Conservation (phyloP, 2,329 filamentous ascomycete genomes). For the Cercospora berteroae region DNA sequence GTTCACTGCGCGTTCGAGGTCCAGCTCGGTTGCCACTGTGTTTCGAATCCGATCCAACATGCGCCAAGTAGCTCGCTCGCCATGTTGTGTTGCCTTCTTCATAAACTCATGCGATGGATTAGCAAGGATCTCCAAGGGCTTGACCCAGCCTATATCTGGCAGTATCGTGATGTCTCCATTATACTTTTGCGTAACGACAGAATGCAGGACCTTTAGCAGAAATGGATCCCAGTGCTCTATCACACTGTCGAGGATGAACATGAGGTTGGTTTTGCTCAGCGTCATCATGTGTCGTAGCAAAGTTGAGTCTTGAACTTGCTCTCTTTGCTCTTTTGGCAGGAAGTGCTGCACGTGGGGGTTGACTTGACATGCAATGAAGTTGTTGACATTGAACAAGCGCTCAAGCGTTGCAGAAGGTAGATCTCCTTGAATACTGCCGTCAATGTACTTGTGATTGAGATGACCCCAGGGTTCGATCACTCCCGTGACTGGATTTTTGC, state of each 20-base stretch:
- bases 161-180: constrained; percentile 94
- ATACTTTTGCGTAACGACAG: constrained; percentile 85
- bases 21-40: constrained; percentile 83
- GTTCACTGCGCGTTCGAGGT: constrained; percentile 56
- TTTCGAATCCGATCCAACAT: constrained; percentile 82
- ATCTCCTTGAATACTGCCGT: constrained; percentile 93
- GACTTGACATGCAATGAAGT: constrained; percentile 95
- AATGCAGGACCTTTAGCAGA: constrained; percentile 53
- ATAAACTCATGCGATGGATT: constrained; percentile 89
- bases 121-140: constrained; percentile 72
- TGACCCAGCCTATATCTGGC: constrained; percentile 70
- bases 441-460: constrained; percentile 81
- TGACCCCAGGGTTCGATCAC: constrained; percentile 77
- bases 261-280: constrained; percentile 14
- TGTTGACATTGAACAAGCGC: constrained; percentile 97
- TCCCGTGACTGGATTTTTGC: constrained; percentile 80
- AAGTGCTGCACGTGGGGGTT: constrained; percentile 78
- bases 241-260: constrained; percentile 20
- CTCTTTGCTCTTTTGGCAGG: constrained; percentile 65
- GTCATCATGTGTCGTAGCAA: constrained; percentile 22
- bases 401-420: constrained; percentile 84
- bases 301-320: constrained; percentile 55
- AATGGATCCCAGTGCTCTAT: constrained; percentile 24
- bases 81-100: constrained; percentile 70
- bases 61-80: constrained; percentile 88